phyloP scores from a whole-genome alignment of 495 filamentous ascomycete species.

The Annulohypoxylon moriforme region DNA sequence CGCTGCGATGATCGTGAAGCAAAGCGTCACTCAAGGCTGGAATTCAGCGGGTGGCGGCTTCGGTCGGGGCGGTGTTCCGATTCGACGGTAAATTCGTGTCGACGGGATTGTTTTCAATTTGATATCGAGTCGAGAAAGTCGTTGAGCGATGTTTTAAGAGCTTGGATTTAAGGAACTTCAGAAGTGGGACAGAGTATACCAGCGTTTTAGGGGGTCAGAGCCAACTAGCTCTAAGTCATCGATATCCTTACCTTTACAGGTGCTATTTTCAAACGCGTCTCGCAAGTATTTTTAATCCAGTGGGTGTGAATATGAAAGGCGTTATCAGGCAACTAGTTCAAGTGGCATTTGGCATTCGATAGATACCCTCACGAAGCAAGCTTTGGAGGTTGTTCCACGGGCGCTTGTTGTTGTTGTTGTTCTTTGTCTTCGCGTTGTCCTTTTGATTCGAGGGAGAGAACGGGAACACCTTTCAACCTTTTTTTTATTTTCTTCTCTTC shows the following conservation, averaged over 20 bases:
- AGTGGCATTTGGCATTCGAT: constrained; percentile 42
- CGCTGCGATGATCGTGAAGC: constrained; percentile 92
- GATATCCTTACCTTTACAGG: neutral
- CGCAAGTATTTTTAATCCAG: constrained; percentile 12
- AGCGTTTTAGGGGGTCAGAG: neutral
- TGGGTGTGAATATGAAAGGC: constrained; percentile 13
- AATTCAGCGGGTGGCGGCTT: constrained; percentile 73
- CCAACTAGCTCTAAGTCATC: neutral
- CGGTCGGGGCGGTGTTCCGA: constrained; percentile 63
- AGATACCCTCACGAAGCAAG: constrained; percentile 45
- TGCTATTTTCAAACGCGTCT: neutral
- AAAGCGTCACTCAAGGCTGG: constrained; percentile 77
- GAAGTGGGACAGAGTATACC: neutral
- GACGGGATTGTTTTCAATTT: neutral
- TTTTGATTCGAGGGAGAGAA: constrained; percentile 29
- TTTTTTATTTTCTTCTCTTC: constrained; percentile 26
- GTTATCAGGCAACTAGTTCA: constrained; percentile 32
- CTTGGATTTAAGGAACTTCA: constrained; percentile 36
- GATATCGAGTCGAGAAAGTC: constrained; percentile 26
- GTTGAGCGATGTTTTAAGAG: constrained; percentile 37
- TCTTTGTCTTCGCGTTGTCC: constrained; percentile 32
- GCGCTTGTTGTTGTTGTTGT: constrained; percentile 32
- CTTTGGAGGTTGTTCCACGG: constrained; percentile 37
- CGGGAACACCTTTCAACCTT: constrained; percentile 31
- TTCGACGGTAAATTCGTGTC: constrained; percentile 43